Percentiles rank a stretch among this genome's conserved stretches.
phyloP scores from a whole-genome alignment of 495 filamentous ascomycete genomes.

The Talaromyces stipitatus region DNA sequence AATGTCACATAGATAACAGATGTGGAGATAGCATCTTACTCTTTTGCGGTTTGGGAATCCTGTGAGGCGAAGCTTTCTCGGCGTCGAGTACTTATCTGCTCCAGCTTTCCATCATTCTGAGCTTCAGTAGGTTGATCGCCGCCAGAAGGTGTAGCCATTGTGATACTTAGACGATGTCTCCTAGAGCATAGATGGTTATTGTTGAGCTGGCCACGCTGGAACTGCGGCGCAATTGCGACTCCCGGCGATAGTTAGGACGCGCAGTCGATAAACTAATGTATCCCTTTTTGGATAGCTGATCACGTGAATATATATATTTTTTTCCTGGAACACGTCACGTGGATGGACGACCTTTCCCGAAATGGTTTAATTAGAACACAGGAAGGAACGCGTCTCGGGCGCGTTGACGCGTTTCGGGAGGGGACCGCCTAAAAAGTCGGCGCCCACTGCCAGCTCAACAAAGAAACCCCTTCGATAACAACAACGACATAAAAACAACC shows the following conservation, averaged over 20 bases:
- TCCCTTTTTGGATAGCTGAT: not conserved
- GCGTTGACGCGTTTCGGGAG: not conserved
- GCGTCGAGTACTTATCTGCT: constrained; percentile 12
- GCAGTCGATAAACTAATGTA: not conserved
- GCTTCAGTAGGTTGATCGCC: not conserved
- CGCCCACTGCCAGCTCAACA: not conserved
- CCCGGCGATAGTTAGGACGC: not conserved
- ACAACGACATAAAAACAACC: not conserved
- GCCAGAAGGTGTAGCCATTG: not conserved
- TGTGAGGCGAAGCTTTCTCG: constrained; percentile 55
- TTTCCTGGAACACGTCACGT: too few species aligned
- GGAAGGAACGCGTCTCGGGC: not conserved
- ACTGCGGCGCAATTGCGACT: not conserved
- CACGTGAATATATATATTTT: too few species aligned
- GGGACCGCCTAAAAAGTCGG: not conserved
- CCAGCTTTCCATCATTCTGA: constrained; percentile 7
- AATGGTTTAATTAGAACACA: constrained; percentile 5
- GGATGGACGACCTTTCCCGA: not conserved
- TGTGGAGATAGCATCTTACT: constrained; percentile 43
- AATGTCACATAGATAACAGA: not conserved
- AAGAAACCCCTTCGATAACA: not conserved
- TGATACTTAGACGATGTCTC: not conserved
- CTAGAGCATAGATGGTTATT: too few species aligned
- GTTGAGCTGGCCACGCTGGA: too few species aligned
- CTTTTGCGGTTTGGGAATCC: constrained; percentile 78